A percentile compares a stretch with the other conserved stretches of the same genome.
Evolutionary conservation across 345 rosid genomes (phyloP).

Genomic region (Eucalyptus pauciflora): DNA sequence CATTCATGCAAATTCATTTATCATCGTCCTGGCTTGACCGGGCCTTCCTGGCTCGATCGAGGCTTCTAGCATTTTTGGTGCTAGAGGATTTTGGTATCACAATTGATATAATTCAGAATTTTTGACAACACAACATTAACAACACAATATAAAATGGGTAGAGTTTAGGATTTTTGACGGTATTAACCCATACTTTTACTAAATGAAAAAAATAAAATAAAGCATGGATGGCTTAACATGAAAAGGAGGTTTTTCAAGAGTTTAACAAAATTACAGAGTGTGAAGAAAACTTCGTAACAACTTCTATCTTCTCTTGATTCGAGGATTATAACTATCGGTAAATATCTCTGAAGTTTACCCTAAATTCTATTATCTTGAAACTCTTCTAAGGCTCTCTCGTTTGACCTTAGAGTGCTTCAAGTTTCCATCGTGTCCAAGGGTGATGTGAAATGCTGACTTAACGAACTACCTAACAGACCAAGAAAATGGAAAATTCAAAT

Average conservation of each 20-base stretch:
- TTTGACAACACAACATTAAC: no score
- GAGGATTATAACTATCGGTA: background rate
- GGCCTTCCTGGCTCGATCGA: rapidly evolving
- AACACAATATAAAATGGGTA: no score
- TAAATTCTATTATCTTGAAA: background rate
- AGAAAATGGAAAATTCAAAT: background rate
- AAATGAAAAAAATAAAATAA: no score
- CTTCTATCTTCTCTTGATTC: background rate
- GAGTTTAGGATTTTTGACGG: no score
- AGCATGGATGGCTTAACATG: no score
- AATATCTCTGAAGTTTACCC: background rate
- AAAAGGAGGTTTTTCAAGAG: background rate
- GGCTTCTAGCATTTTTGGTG: background rate
- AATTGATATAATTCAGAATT: no score
- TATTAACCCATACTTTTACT: background rate
- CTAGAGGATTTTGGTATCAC: no score
- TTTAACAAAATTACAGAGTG: background rate
- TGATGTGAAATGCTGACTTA: background rate
- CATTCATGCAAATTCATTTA: no score
- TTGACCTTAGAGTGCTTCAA: background rate
- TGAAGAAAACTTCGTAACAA: background rate
- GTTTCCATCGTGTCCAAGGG: background rate
- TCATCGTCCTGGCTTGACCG: rapidly evolving
- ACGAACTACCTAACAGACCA: background rate
- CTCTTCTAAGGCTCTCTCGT: background rate